phyloP scores from a whole-genome alignment of 768 basidiomycete genomes.

The Psilocybe sp. region DNA sequence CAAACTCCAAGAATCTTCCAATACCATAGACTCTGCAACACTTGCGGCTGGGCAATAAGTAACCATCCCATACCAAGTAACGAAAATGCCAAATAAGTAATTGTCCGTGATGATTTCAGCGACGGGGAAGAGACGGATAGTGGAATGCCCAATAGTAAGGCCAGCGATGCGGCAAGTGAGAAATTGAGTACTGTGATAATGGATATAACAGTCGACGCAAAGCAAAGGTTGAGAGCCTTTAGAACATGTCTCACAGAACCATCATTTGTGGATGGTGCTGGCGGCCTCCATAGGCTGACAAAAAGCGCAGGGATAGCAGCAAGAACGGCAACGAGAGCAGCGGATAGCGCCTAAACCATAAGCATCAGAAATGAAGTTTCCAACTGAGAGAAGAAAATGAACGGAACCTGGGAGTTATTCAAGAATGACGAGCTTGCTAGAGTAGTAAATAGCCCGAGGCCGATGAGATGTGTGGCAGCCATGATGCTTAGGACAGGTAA shows the following conservation, averaged over 20 bases:
- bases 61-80: constrained; percentile 60
- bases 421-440: constrained; percentile 46
- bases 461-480: constrained; percentile 52
- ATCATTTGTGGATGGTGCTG: constrained; percentile 18
- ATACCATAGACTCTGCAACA: constrained; percentile 58
- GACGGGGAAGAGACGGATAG: constrained; percentile 43
- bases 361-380: background rate
- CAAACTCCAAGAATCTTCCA: constrained; percentile 81
- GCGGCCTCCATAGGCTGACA: constrained; percentile 25
- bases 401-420: constrained; percentile 36
- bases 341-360: constrained; percentile 18
- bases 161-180: constrained; percentile 76
- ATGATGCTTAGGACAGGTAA: constrained; percentile 52
- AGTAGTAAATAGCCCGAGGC: constrained; percentile 46
- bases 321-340: constrained; percentile 26
- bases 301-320: constrained; percentile 25
- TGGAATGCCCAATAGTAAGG: constrained; percentile 63
- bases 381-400: background rate
- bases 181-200: constrained; percentile 90
- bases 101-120: constrained; percentile 17
- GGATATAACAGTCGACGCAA: constrained; percentile 83
- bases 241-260: constrained; percentile 50
- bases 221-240: constrained; percentile 74
- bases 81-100: constrained; percentile 37
- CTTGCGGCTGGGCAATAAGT: constrained; percentile 40